phyloP scores from a whole-genome alignment of 306 rosid species.

The Sechiopsis laciniata region DNA sequence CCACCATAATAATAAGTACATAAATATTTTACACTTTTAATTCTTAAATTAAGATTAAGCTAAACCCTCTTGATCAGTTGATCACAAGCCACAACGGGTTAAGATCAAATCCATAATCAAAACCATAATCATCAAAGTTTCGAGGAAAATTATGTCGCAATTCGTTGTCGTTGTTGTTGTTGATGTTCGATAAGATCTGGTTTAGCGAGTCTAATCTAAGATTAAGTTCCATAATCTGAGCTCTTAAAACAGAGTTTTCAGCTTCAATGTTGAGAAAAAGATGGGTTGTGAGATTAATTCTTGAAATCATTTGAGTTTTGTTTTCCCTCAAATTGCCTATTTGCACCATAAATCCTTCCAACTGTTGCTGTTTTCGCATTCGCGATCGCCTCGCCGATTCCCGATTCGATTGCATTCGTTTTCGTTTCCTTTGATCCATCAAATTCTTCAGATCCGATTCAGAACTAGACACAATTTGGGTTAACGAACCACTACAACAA shows the following conservation, averaged over 20 bases:
- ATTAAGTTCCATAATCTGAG: constrained; percentile 40
- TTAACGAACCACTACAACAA: constrained; percentile 31
- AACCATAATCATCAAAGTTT: constrained; percentile 16
- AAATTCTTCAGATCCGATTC: constrained; percentile 35
- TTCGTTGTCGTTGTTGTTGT: constrained; percentile 22
- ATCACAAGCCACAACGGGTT: constrained; percentile 51
- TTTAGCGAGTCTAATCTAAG: constrained; percentile 49
- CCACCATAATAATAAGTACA: not conserved
- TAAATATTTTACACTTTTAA: not conserved
- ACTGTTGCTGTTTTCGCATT: constrained; percentile 46
- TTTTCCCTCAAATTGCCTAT: constrained; percentile 28
- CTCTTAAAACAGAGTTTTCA: constrained; percentile 42
- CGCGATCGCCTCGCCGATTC: constrained; percentile 59
- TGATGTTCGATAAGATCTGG: constrained; percentile 36
- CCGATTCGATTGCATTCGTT: constrained; percentile 52
- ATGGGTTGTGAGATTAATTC: constrained; percentile 33
- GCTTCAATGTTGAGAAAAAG: constrained; percentile 38
- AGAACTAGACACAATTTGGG: constrained; percentile 28
- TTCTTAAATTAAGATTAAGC: not conserved
- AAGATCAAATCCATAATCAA: not conserved
- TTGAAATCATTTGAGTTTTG: constrained; percentile 32
- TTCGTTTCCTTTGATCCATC: constrained; percentile 46
- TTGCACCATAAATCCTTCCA: constrained; percentile 40
- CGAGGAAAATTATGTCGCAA: constrained; percentile 3
- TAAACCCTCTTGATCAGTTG: not conserved